Evolutionary conservation across 768 basidiomycete genomes (phyloP).

Genomic region (Naganishia vishniacii): DNA sequence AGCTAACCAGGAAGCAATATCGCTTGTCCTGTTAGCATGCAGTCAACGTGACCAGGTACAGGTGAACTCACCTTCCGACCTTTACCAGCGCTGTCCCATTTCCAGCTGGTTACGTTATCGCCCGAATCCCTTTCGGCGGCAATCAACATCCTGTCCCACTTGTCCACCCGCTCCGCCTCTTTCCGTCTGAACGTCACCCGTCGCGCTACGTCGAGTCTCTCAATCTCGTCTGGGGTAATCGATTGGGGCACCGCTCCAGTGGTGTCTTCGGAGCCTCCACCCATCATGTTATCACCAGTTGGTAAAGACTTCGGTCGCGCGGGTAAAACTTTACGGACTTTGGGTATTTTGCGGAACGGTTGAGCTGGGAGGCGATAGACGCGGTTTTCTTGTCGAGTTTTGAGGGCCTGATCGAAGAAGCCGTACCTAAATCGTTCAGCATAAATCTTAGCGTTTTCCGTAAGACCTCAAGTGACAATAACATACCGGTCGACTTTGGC

Average conservation of each 20-base stretch:
- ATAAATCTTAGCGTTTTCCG: no score
- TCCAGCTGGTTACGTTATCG: conserved; percentile 71
- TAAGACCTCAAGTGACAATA: no score
- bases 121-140: conserved; percentile 66
- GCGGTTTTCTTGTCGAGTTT: conserved; percentile 62
- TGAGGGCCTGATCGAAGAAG: conserved; percentile 70
- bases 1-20: no score
- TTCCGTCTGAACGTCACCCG: conserved; percentile 47
- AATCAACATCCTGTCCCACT: conserved; percentile 82
- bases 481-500: conserved; percentile 78
- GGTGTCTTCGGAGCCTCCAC: conserved; percentile 12
- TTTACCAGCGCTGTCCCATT: conserved; percentile 58
- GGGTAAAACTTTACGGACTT: conserved; percentile 32
- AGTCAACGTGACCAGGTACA: no score
- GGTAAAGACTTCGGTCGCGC: neutral
- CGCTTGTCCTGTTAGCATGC: no score
- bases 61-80: conserved; percentile 56
- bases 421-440: conserved; percentile 69
- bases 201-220: neutral
- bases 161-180: conserved; percentile 71
- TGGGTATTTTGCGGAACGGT: conserved; percentile 59
- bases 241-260: conserved; percentile 6
- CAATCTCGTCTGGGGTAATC: conserved; percentile 14
- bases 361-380: conserved; percentile 64
- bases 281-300: neutral